Base-by-base conservation (phyloP, 1,139 yeast genomes). In the Wickerhamomyces sp. region DNA sequence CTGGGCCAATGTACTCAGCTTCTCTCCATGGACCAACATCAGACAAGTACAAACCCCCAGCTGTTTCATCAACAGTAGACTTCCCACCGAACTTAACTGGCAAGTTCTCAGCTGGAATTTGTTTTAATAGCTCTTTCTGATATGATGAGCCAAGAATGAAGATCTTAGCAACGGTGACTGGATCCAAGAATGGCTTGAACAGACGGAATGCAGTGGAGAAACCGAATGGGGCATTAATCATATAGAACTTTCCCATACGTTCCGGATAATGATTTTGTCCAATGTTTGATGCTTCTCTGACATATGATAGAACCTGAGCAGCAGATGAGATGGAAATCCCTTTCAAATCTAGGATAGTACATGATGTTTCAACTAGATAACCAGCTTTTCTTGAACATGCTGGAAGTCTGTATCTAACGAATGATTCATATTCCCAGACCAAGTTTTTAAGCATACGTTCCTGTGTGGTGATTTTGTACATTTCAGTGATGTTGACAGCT, bases 231-330 rank as follows among this genome's bases (percentile, higher is more conserved):
- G 99, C 96, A 65, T 93, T 93, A 69, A 93, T 88, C 61, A 91
- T 73, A 71, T 89, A 93, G 65, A 93, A 93, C 69, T 89, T 90
- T 61, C 99, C 98, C 98, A 93, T 91, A 70, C 99, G 85, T 74
- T 93, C 99, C n/a, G 99, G 99, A 67, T 93, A 93, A 69, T 86
- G 93, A 73, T 93, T 89, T 72, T 93, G 99, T 52, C 98, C 97
- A 62, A 93, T 89, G 59, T 78, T 73, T 23, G 96, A 87, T 29
- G 99, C 97, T 68, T 90, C 96, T 64, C 84, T 81, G 46, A 93
- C 95, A 68, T 91, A 93, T 27, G 84, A 75, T 58, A 90, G 75
- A 41, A 93, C 99, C 65, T 84, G 88, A 53, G 84, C 80, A 36
- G 96, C 96, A 43, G 94, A 72, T 33, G 84, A 72, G 52, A 93